These are phyloP conservation scores for Dissophora ornata DNA, from an alignment of 192 early-diverging fungal genomes.

Conservation along the genomic window DNA sequence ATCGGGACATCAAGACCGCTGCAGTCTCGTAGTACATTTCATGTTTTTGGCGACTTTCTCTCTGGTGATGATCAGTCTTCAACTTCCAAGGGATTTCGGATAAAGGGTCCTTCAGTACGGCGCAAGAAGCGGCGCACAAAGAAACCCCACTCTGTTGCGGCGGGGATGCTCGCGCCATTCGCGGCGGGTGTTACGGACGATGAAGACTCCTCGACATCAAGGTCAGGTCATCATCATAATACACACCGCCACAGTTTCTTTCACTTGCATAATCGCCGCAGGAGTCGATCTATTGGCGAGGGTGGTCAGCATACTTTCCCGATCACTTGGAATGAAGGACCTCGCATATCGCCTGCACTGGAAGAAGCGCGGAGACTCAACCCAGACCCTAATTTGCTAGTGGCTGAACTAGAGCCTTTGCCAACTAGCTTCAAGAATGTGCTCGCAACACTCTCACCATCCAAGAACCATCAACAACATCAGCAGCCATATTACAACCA, in stretches of 20 bases:
- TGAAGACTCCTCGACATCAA: slow-evolving; percentile 32
- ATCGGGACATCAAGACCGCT: slow-evolving; percentile 2
- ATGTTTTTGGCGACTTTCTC: slow-evolving; percentile 25
- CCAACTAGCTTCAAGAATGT: slow-evolving; percentile 16
- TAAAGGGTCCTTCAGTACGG: slow-evolving; percentile 20
- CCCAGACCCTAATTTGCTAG: slow-evolving; percentile 20
- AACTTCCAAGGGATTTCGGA: slow-evolving; percentile 1
- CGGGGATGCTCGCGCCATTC: neutral
- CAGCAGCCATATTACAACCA: slow-evolving; percentile 1
- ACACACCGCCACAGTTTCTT: slow-evolving; percentile 4
- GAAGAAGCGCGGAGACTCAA: slow-evolving; percentile 14
- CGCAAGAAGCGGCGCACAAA: slow-evolving; percentile 32
- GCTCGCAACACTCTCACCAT: slow-evolving; percentile 8
- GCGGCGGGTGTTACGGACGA: slow-evolving; percentile 29
- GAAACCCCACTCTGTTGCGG: slow-evolving; percentile 11
- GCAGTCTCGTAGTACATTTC: slow-evolving; percentile 15
- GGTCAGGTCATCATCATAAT: neutral
- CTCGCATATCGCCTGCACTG: slow-evolving; percentile 20
- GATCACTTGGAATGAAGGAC: neutral
- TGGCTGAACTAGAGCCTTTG: slow-evolving; percentile 22
- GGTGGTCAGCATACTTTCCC: neutral
- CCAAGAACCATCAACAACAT: neutral
- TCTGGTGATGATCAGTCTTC: slow-evolving; percentile 48
- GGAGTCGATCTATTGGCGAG: slow-evolving; percentile 30
- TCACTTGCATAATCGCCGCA: slow-evolving; percentile 12